Percentiles rank a stretch among this genome's conserved stretches.
Evolutionary conservation across 805 yeast genomes (phyloP).

Genomic region (Kuraishia hungarica): DNA sequence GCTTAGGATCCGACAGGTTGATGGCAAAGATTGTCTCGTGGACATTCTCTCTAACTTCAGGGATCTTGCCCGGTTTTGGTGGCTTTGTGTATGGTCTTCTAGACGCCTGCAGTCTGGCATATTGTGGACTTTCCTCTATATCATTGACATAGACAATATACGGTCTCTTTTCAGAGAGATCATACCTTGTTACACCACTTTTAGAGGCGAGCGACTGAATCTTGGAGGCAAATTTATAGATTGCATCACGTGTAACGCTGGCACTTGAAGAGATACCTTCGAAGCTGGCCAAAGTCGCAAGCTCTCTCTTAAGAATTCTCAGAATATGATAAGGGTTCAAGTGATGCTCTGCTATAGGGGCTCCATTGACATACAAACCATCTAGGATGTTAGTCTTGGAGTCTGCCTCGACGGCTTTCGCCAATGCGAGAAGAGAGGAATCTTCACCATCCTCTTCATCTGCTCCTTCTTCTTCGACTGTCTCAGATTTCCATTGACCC

Average conservation of each 20-base stretch:
- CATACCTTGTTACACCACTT: slow-evolving; percentile 13
- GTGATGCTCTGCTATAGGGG: slow-evolving; percentile 38
- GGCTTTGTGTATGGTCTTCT: slow-evolving; percentile 35
- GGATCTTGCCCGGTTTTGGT: slow-evolving; percentile 50
- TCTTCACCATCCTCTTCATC: slow-evolving; percentile 9
- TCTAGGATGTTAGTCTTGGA: slow-evolving; percentile 11
- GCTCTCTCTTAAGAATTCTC: slow-evolving; percentile 29
- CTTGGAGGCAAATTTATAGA: slow-evolving; percentile 28
- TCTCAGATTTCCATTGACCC: slow-evolving; percentile 12
- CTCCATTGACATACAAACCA: slow-evolving; percentile 67
- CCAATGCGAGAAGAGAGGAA: slow-evolving; percentile 13
- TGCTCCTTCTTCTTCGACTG: not conserved
- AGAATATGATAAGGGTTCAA: slow-evolving; percentile 34
- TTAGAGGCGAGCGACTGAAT: slow-evolving; percentile 2
- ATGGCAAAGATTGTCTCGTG: slow-evolving; percentile 67
- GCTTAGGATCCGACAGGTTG: slow-evolving; percentile 44
- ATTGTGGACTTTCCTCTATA: slow-evolving; percentile 53
- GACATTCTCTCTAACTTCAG: slow-evolving; percentile 63
- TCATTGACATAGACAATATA: slow-evolving; percentile 70
- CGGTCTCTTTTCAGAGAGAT: slow-evolving; percentile 12
- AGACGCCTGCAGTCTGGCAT: slow-evolving; percentile 35
- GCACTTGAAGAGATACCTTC: slow-evolving; percentile 24
- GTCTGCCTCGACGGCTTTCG: slow-evolving; percentile 8
- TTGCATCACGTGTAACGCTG: slow-evolving; percentile 23
- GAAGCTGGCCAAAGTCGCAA: slow-evolving; percentile 15